These are phyloP conservation scores for Furculomyces boomerangus DNA, from an alignment of 371 early-diverging fungal species.

Conservation along the genomic window DNA sequence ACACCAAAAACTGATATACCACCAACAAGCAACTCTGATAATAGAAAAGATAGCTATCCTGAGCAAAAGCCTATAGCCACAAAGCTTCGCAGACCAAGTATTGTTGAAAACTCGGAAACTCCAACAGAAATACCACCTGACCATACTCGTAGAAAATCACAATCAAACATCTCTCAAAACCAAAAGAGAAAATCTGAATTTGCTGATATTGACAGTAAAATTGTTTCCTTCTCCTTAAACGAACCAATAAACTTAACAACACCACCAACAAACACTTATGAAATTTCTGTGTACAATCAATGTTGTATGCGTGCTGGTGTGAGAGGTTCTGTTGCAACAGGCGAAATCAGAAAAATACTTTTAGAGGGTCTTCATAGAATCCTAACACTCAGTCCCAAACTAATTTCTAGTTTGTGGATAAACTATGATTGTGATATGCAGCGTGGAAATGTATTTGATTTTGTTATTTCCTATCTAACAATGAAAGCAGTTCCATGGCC, in stretches of 20 bases:
- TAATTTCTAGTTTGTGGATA: slow-evolving; percentile 77
- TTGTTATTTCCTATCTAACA: slow-evolving; percentile 53
- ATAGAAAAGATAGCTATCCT: not conserved
- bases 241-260: not conserved
- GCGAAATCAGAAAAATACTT: slow-evolving; percentile 65
- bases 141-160: not conserved
- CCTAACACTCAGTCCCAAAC: slow-evolving; percentile 42
- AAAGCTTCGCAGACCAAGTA: not conserved
- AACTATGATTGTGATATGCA: slow-evolving; percentile 80
- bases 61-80: not conserved
- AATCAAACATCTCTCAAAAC: not conserved
- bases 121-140: not conserved
- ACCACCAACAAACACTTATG: slow-evolving; percentile 10
- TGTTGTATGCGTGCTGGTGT: slow-evolving; percentile 21
- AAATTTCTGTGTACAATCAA: slow-evolving; percentile 16
- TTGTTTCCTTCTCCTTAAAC: not conserved
- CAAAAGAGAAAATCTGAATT: not conserved
- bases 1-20: slow-evolving; percentile 8
- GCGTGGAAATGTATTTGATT: slow-evolving; percentile 70
- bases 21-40: slow-evolving; percentile 7
- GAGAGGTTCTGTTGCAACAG: slow-evolving; percentile 33
- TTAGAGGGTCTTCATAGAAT: slow-evolving; percentile 60
- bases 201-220: not conserved
- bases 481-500: slow-evolving; percentile 21
- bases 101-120: not conserved